Base-by-base conservation (phyloP, 192 early-diverging fungal species). In the Entomortierella lignicola region DNA sequence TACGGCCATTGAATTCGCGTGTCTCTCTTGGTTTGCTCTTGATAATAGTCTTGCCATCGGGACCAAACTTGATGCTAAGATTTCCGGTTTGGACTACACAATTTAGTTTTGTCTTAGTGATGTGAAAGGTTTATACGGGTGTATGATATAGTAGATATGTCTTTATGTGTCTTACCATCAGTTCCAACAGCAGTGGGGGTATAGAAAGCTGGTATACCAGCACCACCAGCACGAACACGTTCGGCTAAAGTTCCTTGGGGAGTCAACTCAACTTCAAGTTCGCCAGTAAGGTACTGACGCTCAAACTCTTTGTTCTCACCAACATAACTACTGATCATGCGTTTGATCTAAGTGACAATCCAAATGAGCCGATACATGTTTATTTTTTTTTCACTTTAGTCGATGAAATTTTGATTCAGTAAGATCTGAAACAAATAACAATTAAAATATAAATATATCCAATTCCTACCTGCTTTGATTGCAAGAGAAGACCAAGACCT, bases 281-380 rank as follows among this genome's bases (percentile, higher is more conserved):
- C 93, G n/a, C 93, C 93, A 57, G 84, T 82, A 23, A 94, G 84
- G 54, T 94, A 94, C 71, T 94, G 93, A 31, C 91, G 82, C 53
- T 90, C 90, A 82, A 94, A 94, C 71, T 94, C 93, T 58, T 89
- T 86, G 85, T 94, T 94, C 63, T 94, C 91, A 47, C 91, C 93
- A 13, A 93, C 91, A 63, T 94, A 94, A 65, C 85, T 87, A 20
- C 85, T 88, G 44, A 94, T 86, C 91, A 94, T 94, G 55, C 91
- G 89, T 71, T 91, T 92, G 84, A 94, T 90, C 75, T 79, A 68
- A 25, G 23, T 27, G 34, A 37, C 34, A 37, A 7, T 37, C 34
- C 34, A 37, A 37, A 37, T 10, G 34, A 37, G 10, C 34, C 34
- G 34, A 25, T 17, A 44, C 27, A 50, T n/a, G n/a, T n/a, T n/a